Evolutionary conservation across 495 filamentous ascomycete species (phyloP), one percentile per base, ranked within the genome.

Genomic region (Podospora tetraspora): DNA sequence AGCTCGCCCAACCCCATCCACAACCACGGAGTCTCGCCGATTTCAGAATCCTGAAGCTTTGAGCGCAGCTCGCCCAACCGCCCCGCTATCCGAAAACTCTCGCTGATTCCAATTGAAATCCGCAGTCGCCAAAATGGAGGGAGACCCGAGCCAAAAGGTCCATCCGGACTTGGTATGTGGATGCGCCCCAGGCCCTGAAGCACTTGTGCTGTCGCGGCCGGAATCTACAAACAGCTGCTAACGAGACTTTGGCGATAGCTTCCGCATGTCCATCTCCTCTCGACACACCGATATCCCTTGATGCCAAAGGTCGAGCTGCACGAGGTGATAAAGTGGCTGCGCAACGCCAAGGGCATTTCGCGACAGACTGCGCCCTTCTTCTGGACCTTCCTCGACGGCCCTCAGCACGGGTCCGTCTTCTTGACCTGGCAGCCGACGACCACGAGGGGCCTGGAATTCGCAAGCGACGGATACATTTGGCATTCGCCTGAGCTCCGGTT

Each of bases 391-490:
- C 83, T 97, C 58, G 89, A 94, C 69, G 85, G 87, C 30, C 94
- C 94, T 5, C 82, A 80, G 34, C 91, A 96, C 80, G 93, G 93
- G 11, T 88, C 88, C 21, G 84, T 96, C 29, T 85, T 93, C 75
- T 83, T 97, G 24, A 90, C 89, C 52, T 97, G 94, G 94, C 92
- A 96, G 76, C 91, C 94, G 1, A 80, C 87, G 10, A 80, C 83
- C 23, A 84, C 87, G 63, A 79, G 92, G 63, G 87, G 86, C 21
- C 84, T 83, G 3, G 87, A 87, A 61, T 94, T 91, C 72, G 88
- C 95, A 23, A 96, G 89, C 68, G 94, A 99, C 84, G 95, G 95
- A 16, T 94, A 92, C 74, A 81, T 97, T 61, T 99, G 94, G 94
- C 86, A 88, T 6, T 90, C 92, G 71, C 82, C 85, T 16, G 94